Base-by-base conservation (phyloP, 2,329 filamentous ascomycete species). In the Paecilomyces fulvus region DNA sequence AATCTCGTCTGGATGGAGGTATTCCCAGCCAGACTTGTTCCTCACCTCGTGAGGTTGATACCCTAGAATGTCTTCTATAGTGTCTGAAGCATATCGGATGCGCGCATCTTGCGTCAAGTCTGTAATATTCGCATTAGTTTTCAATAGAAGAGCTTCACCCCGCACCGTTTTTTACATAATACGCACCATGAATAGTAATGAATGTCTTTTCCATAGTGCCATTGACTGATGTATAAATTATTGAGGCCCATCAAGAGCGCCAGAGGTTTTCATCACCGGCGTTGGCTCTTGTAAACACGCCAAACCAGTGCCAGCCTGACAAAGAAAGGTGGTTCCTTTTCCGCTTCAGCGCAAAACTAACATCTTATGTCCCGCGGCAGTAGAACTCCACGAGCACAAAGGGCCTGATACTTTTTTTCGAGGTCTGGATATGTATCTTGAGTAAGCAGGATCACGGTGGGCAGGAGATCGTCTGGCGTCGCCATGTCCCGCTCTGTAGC, bases 41-140 rank as follows among this genome's bases (percentile, higher is more conserved):
- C 85, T 81, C 14, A 95, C 84, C 67, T 95, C 88, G 58, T 86
- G 79, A 2, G 90, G 87, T 20, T 82, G 80, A 67, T 90, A 92
- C 54, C 89, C 90, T 48, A 95, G 82, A 59, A 95, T 90, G 64
- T 95, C 89, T 64, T 84, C 79, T 61, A 95, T 85, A 2, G 90
- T 94, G 64, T 91, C 88, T 53, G 90, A 95, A 20, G 85, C 88
- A 73, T 91, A 95, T 59, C 92, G 80, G 60, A 95, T 87, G 60
- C 85, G 87, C 64, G 89, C 90, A 69, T 92, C 86, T 56, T 82
- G 78, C 49, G 84, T 82, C 58, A 92, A 80, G 72, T 92, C 89
- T 92, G 62, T 58, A 66, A 31, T 64, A 56, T 57, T 52, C 37
- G 51, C 49, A 53, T 65, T 59, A 64, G 58, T 51, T 43, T 46